phyloP scores from a whole-genome alignment of 805 yeast species.

The Lipomyces yamadae region DNA sequence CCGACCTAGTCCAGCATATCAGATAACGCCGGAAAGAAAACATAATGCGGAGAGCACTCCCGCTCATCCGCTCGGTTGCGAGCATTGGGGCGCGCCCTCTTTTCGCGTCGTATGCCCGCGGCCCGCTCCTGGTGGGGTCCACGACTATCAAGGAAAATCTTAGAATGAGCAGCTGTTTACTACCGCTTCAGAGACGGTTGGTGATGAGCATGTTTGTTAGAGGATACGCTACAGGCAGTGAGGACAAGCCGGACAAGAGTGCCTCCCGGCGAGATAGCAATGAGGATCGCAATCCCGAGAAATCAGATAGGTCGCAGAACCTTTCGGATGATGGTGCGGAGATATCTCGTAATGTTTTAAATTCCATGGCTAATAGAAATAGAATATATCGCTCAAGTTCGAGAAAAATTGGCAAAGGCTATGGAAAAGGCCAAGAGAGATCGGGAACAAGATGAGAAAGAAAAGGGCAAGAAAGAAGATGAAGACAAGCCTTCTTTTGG shows the following conservation, averaged over 20 bases:
- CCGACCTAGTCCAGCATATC: background rate
- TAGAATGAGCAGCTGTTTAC: background rate
- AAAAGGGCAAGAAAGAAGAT: background rate
- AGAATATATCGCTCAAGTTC: background rate
- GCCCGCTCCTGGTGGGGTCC: background rate
- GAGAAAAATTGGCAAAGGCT: slow-evolving; percentile 18
- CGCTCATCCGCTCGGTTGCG: slow-evolving; percentile 22
- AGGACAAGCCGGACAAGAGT: slow-evolving; percentile 11
- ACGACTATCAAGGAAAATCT: background rate
- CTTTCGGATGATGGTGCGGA: background rate
- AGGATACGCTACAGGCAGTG: slow-evolving; percentile 15
- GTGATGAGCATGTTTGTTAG: slow-evolving; percentile 11
- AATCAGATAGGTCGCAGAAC: slow-evolving; percentile 5
- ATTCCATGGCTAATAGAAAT: background rate
- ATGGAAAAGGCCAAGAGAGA: slow-evolving; percentile 15
- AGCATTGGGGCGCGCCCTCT: slow-evolving; percentile 13
- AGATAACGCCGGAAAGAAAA: background rate
- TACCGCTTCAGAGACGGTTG: background rate
- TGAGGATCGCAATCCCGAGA: background rate
- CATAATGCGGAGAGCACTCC: slow-evolving; percentile 25
- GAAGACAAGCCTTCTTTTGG: slow-evolving; percentile 8
- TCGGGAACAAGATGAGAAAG: slow-evolving; percentile 7
- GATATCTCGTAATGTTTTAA: background rate
- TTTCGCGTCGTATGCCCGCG: background rate
- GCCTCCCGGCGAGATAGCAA: background rate